Evolutionary conservation across 1,284 basidiomycete genomes (phyloP), one percentile per base, ranked within the genome.

Genomic region (Agroathelia rolfsii): DNA sequence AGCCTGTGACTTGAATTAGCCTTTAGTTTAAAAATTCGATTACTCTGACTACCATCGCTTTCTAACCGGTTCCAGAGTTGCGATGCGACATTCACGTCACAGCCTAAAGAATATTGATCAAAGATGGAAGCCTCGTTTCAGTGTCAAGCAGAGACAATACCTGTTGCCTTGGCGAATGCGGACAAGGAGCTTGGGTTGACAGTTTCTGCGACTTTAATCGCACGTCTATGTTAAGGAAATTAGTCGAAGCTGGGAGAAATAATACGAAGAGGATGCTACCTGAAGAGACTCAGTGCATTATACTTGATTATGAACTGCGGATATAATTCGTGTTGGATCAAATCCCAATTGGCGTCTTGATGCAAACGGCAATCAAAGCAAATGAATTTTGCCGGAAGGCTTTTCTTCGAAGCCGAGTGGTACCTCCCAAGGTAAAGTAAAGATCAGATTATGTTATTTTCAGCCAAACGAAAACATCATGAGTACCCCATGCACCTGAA

Each of bases 401-500:
- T 66, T 17, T 50, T 41, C 43, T 82, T 81, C 18, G 62, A 46
- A 3, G 52, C 50, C 5, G 70, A 68, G 46, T 84, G 77, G 50
- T 71, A 86, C 15, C 79, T 81, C 40, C 41, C 14, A 35, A 32
- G 22, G 26, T 41, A 13, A 35, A 32, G 22, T 26, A n/a, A 32
- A 27, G 20, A 17, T 31, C 4, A 29, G 20, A 6, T n/a, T 19
- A 32, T 34, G 34, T 17, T 18, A 16, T 14, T 18, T 13, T 13
- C n/a, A 9, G 22, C 6, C 13, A 14, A 35, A 22, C 30, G 24
- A 31, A 23, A 12, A 14, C 14, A 15, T 16, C 24, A 24, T 27
- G 38, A 52, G 34, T 51, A 79, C 75, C 83, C 82, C 72, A 82
- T 81, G 50, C 83, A 86, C 82, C 82, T 85, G 38, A 5, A 25